Evolutionary conservation across 225 moss, liverwort and hornwort species (phyloP).

Genomic region (Sphagnum contortum): DNA sequence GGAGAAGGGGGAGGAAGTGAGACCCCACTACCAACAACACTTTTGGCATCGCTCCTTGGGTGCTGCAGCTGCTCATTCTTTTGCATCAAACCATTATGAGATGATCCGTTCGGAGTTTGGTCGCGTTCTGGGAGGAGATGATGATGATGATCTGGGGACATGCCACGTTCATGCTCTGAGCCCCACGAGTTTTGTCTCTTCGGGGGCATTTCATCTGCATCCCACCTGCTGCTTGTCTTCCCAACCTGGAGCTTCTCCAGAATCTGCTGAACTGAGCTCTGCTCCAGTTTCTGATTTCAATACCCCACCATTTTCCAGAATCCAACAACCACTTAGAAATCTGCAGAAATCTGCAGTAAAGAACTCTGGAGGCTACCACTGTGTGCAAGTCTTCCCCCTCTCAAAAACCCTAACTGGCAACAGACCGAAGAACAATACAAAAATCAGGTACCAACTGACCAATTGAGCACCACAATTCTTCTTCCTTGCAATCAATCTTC

Average conservation of each 20-base stretch:
- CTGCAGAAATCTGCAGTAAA: too few species aligned
- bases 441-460: too few species aligned
- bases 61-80: not conserved
- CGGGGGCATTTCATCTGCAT: constrained; percentile 31
- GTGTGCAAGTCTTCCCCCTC: too few species aligned
- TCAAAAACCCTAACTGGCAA: too few species aligned
- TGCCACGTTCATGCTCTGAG: constrained; percentile 17
- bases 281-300: constrained; percentile 50
- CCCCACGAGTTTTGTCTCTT: constrained; percentile 51
- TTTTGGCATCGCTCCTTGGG: constrained; percentile 9
- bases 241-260: constrained; percentile 74
- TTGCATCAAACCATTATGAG: too few species aligned
- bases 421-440: too few species aligned
- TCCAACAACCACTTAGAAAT: too few species aligned
- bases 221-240: constrained; percentile 21
- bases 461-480: too few species aligned
- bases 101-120: not conserved
- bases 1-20: constrained; percentile 4
- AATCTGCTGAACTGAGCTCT: constrained; percentile 73
- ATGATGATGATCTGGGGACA: not conserved
- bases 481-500: too few species aligned
- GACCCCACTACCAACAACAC: too few species aligned
- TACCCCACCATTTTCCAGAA: too few species aligned
- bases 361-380: too few species aligned
- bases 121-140: constrained; percentile 36